phyloP scores from a whole-genome alignment of 257 asterid genomes.

The Galeopsis tetrahit region DNA sequence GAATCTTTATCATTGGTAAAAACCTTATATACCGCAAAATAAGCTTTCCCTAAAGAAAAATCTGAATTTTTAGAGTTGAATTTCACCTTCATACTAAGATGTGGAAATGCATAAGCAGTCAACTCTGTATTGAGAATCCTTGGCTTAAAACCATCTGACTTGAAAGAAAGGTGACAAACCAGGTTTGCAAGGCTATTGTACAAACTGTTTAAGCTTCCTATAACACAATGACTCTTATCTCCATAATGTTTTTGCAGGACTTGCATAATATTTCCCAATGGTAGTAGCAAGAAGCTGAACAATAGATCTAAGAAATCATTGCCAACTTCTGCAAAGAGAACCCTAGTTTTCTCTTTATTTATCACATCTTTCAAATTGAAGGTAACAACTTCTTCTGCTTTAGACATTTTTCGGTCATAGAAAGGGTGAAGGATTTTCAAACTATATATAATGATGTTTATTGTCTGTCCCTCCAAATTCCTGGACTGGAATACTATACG shows the following conservation, averaged over 20 bases:
- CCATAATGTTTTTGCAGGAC: constrained; percentile 1
- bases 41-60: too few relatives aligned
- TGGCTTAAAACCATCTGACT: too few relatives aligned
- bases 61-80: neutral
- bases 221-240: neutral
- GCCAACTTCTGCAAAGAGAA: neutral
- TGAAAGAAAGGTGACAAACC: neutral
- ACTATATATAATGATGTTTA: too few relatives aligned
- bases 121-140: constrained; percentile 31
- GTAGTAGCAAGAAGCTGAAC: constrained; percentile 26
- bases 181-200: neutral
- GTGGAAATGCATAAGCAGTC: neutral
- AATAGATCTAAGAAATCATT: neutral
- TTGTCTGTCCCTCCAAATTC: too few relatives aligned
- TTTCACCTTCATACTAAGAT: neutral
- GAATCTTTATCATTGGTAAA: neutral
- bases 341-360: neutral
- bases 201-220: constrained; percentile 31
- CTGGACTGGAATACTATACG: too few relatives aligned
- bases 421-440: too few relatives aligned
- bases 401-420: neutral
- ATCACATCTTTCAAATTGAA: neutral
- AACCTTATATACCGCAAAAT: neutral
- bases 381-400: neutral
- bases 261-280: neutral